Conservation (phyloP, 108 stramenopile genomes). For the Phaeodactylum tricornutum region DNA sequence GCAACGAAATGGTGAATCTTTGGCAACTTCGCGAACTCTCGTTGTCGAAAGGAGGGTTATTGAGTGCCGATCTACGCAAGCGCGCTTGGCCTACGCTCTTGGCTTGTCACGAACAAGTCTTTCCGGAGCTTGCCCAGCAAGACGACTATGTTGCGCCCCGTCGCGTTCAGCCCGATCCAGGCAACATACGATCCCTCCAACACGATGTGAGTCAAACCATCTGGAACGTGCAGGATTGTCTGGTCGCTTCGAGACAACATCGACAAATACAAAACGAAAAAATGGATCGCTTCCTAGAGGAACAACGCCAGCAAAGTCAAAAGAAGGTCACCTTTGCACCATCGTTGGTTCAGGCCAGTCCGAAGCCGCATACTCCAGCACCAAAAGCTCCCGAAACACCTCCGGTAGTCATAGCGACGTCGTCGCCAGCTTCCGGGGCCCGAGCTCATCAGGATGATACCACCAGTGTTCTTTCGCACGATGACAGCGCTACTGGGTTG, state of each 20-base stretch:
- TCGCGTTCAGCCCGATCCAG: too few relatives aligned
- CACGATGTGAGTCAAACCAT: conserved; percentile 1
- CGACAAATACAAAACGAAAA: not conserved
- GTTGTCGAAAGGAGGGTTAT: conserved; percentile 29
- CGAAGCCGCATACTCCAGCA: too few relatives aligned
- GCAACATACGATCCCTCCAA: not conserved
- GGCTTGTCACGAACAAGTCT: conserved; percentile 9
- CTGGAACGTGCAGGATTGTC: not conserved
- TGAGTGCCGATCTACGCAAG: conserved; percentile 9
- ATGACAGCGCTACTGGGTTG: too few relatives aligned
- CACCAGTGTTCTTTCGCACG: not conserved
- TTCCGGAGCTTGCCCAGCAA: not conserved
- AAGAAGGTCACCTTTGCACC: too few relatives aligned
- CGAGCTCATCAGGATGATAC: not conserved
- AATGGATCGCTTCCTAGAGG: not conserved
- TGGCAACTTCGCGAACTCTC: conserved; percentile 41
- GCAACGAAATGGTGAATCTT: conserved; percentile 12
- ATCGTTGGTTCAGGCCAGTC: too few relatives aligned
- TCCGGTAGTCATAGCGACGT: not conserved
- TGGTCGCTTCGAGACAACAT: not conserved
- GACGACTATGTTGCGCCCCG: not conserved
- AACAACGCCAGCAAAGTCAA: not conserved
- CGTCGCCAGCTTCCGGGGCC: not conserved
- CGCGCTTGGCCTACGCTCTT: conserved; percentile 22
- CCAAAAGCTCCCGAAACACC: not conserved